Evolutionary conservation across 2,329 filamentous ascomycete genomes (phyloP), one percentile per base, ranked within the genome.

Genomic region (Fusarium newnesense): DNA sequence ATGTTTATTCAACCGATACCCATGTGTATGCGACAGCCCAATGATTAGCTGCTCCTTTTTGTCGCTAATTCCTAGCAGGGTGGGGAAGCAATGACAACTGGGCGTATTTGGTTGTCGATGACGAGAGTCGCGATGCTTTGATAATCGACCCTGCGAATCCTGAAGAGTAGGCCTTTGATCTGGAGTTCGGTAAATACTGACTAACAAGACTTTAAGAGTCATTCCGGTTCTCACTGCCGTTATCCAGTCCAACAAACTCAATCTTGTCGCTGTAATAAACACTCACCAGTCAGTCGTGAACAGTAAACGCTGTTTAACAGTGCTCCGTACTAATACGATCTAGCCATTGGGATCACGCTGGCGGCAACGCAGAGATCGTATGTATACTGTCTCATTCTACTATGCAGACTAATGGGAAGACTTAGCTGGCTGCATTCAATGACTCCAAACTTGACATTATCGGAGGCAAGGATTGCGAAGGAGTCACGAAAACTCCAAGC

Each of bases 231-330:
- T 56, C 8, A 7, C 24, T 4, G 37, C 36, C 19, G 28, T 37
- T 21, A 21, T 56, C 16, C 53, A 44, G 53, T 56, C 53, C 19
- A 56, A 56, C 28, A 56, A 43, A 13, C 36, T 56, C 37, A 43
- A 44, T 44, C 37, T 56, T 7, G 21, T 56, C 37, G 53, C 37
- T 19, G 13, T 56, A 11, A 19, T 43, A 24, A 56, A 56, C 37
- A 56, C 53, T 7, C 53, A 56, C 21, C 21, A 56, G 53, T 56
- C 21, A 56, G 53, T 2, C 16, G 5, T 24, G 8, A 6, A 28
- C 4, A 15, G 6, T 5, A 4, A 24, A 9, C 7, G 21, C 6
- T 11, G 1, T 7, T 4, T 5, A 3, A 3, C 5, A 32, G 21
- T 40, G 4, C 8, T 42, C 13, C 5, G 5, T 2, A 15, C 36